Conservation (phyloP, 2,329 filamentous ascomycete species). For the Alternaria longipes region DNA sequence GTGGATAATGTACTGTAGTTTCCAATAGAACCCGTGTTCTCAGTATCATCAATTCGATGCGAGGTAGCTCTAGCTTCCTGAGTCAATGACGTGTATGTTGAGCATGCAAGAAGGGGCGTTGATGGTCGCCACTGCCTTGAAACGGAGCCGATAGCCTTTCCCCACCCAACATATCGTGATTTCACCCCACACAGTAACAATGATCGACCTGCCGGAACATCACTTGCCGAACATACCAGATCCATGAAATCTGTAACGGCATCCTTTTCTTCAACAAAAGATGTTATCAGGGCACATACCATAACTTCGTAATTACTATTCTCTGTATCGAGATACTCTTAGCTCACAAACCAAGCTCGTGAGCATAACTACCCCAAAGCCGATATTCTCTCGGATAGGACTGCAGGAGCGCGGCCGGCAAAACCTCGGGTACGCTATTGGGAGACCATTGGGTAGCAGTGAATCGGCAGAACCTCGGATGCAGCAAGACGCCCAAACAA, state of each 20-base stretch:
- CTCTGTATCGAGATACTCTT: too few relatives aligned
- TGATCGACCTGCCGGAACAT: not conserved
- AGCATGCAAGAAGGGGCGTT: not conserved
- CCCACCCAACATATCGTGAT: not conserved
- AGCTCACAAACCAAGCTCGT: not conserved
- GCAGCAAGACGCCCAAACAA: not conserved
- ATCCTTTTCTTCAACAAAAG: not conserved
- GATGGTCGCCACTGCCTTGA: not conserved
- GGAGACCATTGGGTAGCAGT: not conserved
- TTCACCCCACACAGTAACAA: not conserved
- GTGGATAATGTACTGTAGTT: conserved; percentile 35
- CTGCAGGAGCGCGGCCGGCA: not conserved
- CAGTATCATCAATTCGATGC: not conserved
- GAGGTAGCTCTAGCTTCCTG: not conserved
- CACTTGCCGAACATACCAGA: not conserved
- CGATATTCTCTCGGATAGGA: not conserved
- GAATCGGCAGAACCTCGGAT: not conserved
- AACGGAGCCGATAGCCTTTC: not conserved
- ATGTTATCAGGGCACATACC: too few relatives aligned
- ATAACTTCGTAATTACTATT: too few relatives aligned
- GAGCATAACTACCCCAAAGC: not conserved
- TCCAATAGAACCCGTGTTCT: not conserved
- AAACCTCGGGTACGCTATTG: not conserved
- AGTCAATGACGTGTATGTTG: not conserved
- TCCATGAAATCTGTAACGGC: not conserved